Conservation (phyloP, 352 stramenopile species). For the Phytophthora crassamura region DNA sequence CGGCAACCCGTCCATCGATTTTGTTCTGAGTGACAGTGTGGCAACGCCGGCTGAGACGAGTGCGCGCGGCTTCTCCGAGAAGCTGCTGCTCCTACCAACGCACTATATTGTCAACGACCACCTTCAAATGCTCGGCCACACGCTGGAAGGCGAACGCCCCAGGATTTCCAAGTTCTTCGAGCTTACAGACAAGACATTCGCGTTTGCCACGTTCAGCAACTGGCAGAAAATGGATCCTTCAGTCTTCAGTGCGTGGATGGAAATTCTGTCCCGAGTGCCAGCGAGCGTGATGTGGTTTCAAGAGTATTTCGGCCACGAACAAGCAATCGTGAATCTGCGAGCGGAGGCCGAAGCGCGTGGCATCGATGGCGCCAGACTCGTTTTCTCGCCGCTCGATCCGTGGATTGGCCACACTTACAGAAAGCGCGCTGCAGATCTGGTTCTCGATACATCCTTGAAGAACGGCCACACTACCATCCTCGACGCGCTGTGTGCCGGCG, state of each 20-base stretch:
- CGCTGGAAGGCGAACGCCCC: slow-evolving; percentile 40
- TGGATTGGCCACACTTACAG: slow-evolving; percentile 84
- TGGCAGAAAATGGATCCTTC: slow-evolving; percentile 88
- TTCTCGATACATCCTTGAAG: slow-evolving; percentile 86
- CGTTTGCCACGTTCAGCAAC: slow-evolving; percentile 89
- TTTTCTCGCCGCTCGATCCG: slow-evolving; percentile 63
- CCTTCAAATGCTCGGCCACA: slow-evolving; percentile 76
- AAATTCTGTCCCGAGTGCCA: slow-evolving; percentile 73
- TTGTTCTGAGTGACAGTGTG: slow-evolving; percentile 67
- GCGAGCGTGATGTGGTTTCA: slow-evolving; percentile 81
- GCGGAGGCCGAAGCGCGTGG: slow-evolving; percentile 59
- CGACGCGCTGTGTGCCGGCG: slow-evolving; percentile 79
- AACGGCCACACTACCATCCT: slow-evolving; percentile 87
- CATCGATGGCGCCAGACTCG: slow-evolving; percentile 56
- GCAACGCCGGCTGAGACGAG: slow-evolving; percentile 53
- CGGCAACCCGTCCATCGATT: slow-evolving; percentile 66
- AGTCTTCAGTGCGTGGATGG: slow-evolving; percentile 83
- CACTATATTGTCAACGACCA: slow-evolving; percentile 90
- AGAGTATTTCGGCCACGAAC: slow-evolving; percentile 59
- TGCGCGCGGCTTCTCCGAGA: slow-evolving; percentile 65
- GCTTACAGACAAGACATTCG: slow-evolving; percentile 36
- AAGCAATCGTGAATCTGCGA: slow-evolving; percentile 54
- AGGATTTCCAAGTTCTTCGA: slow-evolving; percentile 18
- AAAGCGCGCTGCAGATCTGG: slow-evolving; percentile 75
- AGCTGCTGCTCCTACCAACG: slow-evolving; percentile 70